phyloP scores from a whole-genome alignment of 1,284 basidiomycete genomes.

The Coniferiporia sulphurascens region DNA sequence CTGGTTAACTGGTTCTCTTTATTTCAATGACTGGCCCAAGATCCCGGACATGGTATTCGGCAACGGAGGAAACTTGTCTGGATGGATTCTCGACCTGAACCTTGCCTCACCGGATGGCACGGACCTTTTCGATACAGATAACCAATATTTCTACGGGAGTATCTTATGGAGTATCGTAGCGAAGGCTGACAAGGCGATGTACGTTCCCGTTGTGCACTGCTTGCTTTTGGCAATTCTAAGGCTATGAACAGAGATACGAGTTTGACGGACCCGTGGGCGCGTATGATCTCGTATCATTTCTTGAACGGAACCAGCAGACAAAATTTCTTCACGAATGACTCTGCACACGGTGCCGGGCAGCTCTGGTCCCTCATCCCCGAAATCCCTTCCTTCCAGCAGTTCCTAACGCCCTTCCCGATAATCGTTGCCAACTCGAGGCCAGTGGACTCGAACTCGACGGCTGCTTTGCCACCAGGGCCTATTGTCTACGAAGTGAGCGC shows the following conservation, averaged over 20 bases:
- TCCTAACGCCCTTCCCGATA: slow-evolving; percentile 52
- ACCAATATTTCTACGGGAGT: slow-evolving; percentile 57
- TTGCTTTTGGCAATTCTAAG: neutral
- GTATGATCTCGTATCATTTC: slow-evolving; percentile 64
- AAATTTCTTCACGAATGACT: slow-evolving; percentile 57
- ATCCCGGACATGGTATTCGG: slow-evolving; percentile 51
- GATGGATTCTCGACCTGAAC: slow-evolving; percentile 57
- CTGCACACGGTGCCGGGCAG: slow-evolving; percentile 60
- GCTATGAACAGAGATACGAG: slow-evolving; percentile 48
- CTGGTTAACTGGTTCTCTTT: slow-evolving; percentile 56
- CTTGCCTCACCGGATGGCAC: slow-evolving; percentile 48
- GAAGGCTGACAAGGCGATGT: slow-evolving; percentile 52
- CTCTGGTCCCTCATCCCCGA: slow-evolving; percentile 54
- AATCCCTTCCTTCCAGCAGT: slow-evolving; percentile 40
- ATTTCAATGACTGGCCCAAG: slow-evolving; percentile 54
- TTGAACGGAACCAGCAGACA: slow-evolving; percentile 52
- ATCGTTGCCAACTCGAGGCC: slow-evolving; percentile 51
- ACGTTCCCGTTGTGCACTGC: slow-evolving; percentile 24
- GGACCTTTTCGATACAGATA: slow-evolving; percentile 39
- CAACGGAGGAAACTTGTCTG: slow-evolving; percentile 39
- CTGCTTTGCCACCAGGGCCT: slow-evolving; percentile 37
- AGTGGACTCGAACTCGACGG: slow-evolving; percentile 39
- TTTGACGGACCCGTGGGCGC: slow-evolving; percentile 56
- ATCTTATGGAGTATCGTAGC: slow-evolving; percentile 52
- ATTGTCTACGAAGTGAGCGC: slow-evolving; percentile 53